These are phyloP conservation scores for Geotrichum histeridarum DNA, from an alignment of 1,139 yeast genomes.

Conservation along the genomic window DNA sequence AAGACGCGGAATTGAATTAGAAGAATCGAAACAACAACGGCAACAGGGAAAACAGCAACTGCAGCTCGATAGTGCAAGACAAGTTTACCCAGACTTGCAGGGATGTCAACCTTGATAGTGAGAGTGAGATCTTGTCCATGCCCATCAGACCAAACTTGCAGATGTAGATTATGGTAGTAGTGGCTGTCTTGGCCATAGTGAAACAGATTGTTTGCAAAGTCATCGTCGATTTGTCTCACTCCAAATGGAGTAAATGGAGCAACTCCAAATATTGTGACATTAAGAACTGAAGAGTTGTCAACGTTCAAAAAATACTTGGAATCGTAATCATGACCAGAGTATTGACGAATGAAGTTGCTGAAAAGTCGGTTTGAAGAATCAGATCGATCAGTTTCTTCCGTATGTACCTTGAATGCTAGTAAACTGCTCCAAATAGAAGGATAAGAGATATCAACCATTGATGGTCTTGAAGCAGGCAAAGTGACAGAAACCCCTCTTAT, in stretches of 20 bases:
- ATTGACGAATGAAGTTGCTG: constrained; percentile 65
- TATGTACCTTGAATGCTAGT: constrained; percentile 47
- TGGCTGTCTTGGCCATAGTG: constrained; percentile 16
- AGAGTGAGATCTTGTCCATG: constrained; percentile 23
- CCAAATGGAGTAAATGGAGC: constrained; percentile 70
- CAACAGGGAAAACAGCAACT: constrained; percentile 34
- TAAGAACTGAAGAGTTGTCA: constrained; percentile 30
- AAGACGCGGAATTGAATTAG: constrained; percentile 30
- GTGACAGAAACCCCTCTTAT: constrained; percentile 29
- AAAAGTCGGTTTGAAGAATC: constrained; percentile 35
- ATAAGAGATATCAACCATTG: constrained; percentile 47
- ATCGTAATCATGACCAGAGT: constrained; percentile 62
- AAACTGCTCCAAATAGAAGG: constrained; percentile 61
- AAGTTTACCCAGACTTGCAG: constrained; percentile 37
- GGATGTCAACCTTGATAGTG: constrained; percentile 34
- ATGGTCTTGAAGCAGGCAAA: constrained; percentile 45
- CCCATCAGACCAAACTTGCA: constrained; percentile 39
- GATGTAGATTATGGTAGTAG: constrained; percentile 30
- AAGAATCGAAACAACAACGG: constrained; percentile 29
- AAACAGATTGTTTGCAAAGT: constrained; percentile 19
- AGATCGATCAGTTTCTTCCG: constrained; percentile 15
- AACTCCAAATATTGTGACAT: constrained; percentile 59
- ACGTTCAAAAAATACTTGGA: constrained; percentile 65
- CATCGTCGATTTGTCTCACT: constrained; percentile 19
- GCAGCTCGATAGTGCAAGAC: constrained; percentile 36